A percentile compares a stretch with the other conserved stretches of the same genome.
Conservation (phyloP, 306 rosid species). For the Clitoria ternatea region DNA sequence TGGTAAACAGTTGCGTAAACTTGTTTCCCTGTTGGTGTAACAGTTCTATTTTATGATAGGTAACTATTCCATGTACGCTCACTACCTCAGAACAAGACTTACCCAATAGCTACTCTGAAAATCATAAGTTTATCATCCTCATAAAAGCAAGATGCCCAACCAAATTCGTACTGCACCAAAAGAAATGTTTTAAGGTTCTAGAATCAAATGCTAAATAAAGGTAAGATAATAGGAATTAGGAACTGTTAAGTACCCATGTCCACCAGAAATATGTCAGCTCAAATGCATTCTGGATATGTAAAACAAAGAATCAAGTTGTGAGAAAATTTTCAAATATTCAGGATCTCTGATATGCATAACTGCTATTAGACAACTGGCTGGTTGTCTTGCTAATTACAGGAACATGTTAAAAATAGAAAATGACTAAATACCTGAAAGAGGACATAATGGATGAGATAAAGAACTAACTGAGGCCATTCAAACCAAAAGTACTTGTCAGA, state of each 20-base stretch:
- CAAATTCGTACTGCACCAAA: constrained; percentile 89
- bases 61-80: not conserved
- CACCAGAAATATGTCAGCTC: constrained; percentile 92
- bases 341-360: not conserved
- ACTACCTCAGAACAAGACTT: constrained; percentile 5
- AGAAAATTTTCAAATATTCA: constrained; percentile 9
- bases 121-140: constrained; percentile 48
- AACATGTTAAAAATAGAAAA: not conserved
- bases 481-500: constrained; percentile 91
- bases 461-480: constrained; percentile 70
- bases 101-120: constrained; percentile 77
- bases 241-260: constrained; percentile 64
- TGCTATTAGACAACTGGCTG: not conserved
- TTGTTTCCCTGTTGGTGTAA: not conserved
- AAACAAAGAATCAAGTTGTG: constrained; percentile 23
- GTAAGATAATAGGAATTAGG: not conserved
- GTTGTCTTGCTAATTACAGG: not conserved
- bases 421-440: constrained; percentile 68
- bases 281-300: constrained; percentile 74
- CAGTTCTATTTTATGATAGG: not conserved
- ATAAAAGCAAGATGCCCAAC: constrained; percentile 80
- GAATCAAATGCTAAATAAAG: not conserved
- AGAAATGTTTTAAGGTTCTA: constrained; percentile 21
- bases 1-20: not conserved
- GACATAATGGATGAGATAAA: constrained; percentile 78